phyloP scores from a whole-genome alignment of 768 basidiomycete genomes.

The Lactarius hatsudake region DNA sequence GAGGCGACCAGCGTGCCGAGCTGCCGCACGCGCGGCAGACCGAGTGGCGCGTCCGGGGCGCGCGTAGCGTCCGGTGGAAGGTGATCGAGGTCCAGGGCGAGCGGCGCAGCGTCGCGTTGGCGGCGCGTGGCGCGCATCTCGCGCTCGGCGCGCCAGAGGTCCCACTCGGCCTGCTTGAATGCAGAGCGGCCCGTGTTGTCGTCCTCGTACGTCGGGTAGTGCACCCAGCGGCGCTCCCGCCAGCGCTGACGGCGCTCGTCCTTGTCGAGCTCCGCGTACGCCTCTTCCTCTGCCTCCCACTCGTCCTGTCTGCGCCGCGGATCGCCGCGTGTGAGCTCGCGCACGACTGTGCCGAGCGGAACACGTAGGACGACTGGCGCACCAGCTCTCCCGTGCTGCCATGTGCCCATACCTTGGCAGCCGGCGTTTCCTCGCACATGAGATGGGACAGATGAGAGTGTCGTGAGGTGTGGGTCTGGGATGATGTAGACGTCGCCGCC shows the following conservation, averaged over 20 bases:
- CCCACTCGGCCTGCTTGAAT: slow-evolving; percentile 70
- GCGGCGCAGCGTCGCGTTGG: slow-evolving; percentile 41
- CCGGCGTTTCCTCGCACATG: slow-evolving; percentile 69
- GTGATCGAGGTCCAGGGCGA: slow-evolving; percentile 59
- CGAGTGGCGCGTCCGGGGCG: slow-evolving; percentile 59
- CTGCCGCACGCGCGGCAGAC: slow-evolving; percentile 49
- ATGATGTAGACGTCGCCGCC: slow-evolving; percentile 87
- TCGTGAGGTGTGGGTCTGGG: slow-evolving; percentile 74
- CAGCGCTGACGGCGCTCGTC: slow-evolving; percentile 55
- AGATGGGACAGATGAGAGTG: slow-evolving; percentile 68
- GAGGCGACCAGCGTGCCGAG: slow-evolving; percentile 65
- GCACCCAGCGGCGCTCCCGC: slow-evolving; percentile 70
- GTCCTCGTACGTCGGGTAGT: slow-evolving; percentile 68
- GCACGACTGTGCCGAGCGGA: slow-evolving; percentile 87
- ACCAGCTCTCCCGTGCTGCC: slow-evolving; percentile 79
- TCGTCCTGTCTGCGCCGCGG: slow-evolving; percentile 61
- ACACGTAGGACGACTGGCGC: slow-evolving; percentile 74
- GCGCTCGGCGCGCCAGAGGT: slow-evolving; percentile 59
- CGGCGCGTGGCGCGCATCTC: slow-evolving; percentile 50
- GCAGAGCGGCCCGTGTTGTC: slow-evolving; percentile 59
- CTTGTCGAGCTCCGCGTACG: slow-evolving; percentile 45
- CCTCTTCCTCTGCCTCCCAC: slow-evolving; percentile 72
- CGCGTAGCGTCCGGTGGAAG: slow-evolving; percentile 42
- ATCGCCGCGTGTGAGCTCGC: slow-evolving; percentile 67
- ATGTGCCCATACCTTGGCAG: slow-evolving; percentile 74